Base-by-base conservation (phyloP, 78 protist genomes). In the Dictyostelium citrinum region DNA sequence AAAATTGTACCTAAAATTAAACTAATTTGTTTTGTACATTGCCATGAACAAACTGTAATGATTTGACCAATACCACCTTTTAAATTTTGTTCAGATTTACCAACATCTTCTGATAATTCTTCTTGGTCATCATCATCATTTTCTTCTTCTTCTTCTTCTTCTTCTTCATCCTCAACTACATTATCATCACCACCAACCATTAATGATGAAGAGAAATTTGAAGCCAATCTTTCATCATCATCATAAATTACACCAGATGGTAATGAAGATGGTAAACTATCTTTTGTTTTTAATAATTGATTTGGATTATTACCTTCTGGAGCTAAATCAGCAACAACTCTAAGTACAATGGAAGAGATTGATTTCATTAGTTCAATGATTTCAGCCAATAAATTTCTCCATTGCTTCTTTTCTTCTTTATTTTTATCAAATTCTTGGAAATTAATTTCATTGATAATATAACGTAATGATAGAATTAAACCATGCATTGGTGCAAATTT, bases 401-500 rank as follows among this genome's bases (percentile, higher is more conserved):
- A 83, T n/a, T 39, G 46, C 24, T 41, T 37, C 58, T 77, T 79
- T 10, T 46, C 35, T 14, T 81, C 83, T 17, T 61, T 55, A 10
- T 46, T 33, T 29, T 71, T 35, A 22, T 22, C 24, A 60, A 76
- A 35, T 17, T 82, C 83, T 27, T 76, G 39, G 55, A 46, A 45
- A 20, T 77, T 31, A 45, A 78, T 46, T 41, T 67, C 75, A 3
- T 45, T 7, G 14, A 91, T 14, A 16, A 91, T 35, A 41, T 91
- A 91, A n/a, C 95, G 46, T 37, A 91, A 55, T 7, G 91, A 29
- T 14, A 91, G 29, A 11, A 91, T 83, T n/a, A 81, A 33, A 61
- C 95, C 95, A 29, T 91, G 95, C 95, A 91, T 91, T 33, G 95
- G 95, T 22, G 90, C 85, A 58, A 61, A 78, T 67, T 68, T 67